Evolutionary conservation across 2,329 filamentous ascomycete species (phyloP).

Genomic region (Eurotiales sp.): DNA sequence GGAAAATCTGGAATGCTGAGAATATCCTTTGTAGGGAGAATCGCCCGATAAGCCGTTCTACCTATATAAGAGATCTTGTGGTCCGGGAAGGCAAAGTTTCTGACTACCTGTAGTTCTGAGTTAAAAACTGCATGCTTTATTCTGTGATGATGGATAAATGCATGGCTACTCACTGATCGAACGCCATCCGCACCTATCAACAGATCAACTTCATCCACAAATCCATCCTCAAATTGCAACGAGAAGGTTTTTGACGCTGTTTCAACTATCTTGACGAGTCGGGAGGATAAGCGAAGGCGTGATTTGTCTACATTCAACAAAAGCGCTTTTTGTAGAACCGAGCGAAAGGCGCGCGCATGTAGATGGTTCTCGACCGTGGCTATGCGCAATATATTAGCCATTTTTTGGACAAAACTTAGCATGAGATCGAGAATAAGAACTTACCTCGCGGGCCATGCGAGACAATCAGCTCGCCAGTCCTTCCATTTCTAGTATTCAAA

Average conservation of each 20-base stretch:
- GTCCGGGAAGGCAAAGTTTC: slow-evolving; percentile 6
- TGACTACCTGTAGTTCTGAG: background rate
- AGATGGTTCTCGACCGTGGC: background rate
- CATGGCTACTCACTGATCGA: background rate
- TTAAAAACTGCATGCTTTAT: no score
- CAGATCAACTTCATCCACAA: slow-evolving; percentile 2
- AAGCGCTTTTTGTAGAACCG: slow-evolving; percentile 3
- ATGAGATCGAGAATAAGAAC: background rate
- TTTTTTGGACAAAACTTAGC: no score
- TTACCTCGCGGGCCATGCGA: slow-evolving; percentile 2
- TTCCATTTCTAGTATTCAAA: slow-evolving; percentile 1
- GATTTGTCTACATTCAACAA: slow-evolving; percentile 1
- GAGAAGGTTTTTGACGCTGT: background rate
- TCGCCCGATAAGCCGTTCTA: background rate
- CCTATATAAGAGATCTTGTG: slow-evolving; percentile 5
- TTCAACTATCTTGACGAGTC: background rate
- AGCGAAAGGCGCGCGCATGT: slow-evolving; percentile 2
- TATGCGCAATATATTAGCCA: background rate
- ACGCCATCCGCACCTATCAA: slow-evolving; percentile 6
- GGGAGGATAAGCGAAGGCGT: background rate
- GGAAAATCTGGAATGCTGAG: background rate
- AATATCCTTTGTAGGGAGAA: background rate
- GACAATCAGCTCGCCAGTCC: slow-evolving; percentile 1
- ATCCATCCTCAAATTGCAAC: slow-evolving; percentile 1
- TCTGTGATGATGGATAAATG: background rate